Evolutionary conservation across 805 yeast species (phyloP), one percentile per base, ranked within the genome.

Genomic region (Metschnikowia lunata): DNA sequence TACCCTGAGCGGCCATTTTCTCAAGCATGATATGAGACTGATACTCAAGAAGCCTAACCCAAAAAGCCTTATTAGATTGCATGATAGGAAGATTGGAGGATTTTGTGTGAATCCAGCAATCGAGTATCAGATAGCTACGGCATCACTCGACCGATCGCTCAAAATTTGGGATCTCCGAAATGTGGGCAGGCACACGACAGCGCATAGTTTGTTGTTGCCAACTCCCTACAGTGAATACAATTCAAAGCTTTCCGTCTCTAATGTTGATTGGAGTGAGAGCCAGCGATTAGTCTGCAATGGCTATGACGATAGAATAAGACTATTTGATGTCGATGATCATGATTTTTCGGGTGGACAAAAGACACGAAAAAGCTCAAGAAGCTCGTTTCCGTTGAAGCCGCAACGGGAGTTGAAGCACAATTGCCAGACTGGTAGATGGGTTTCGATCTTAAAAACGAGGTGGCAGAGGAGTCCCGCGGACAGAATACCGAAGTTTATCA

Each of bases 391-490:
- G 12, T 26, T 40, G 14, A n/a, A 29, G 9, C 39, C 28, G n/a
- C 37, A 34, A 26, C 23, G 23, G 11, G 48, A 41, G 8, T 71
- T 91, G 39, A 78, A 78, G 44, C 99, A 93, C 60, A 93, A 93
- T 58, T 93, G 99, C 66, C 96, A 91, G 63, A 85, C 97, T 0
- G 99, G 99, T 0, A 73, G 96, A 51, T 91, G 99, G 99, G 96
- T 93, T 0, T 83, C 96, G 1, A 91, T 91, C 37, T 67, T 91
- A 45, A 88, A 91, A 55, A 82, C 97, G 0, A 76, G 81, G 57
- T 91, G 97, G 95, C 97, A 93, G 48, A 62, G 65, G 2, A 66
- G 74, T 29, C 95, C 96, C 0, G 59, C 54, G 7, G 96, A 88
- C 58, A 79, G 81, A 0, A 71, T 78, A 28, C 85, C 89, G 51